Base-by-base conservation (phyloP, 2,329 filamentous ascomycete species). In the Colletotrichum scovillei region DNA sequence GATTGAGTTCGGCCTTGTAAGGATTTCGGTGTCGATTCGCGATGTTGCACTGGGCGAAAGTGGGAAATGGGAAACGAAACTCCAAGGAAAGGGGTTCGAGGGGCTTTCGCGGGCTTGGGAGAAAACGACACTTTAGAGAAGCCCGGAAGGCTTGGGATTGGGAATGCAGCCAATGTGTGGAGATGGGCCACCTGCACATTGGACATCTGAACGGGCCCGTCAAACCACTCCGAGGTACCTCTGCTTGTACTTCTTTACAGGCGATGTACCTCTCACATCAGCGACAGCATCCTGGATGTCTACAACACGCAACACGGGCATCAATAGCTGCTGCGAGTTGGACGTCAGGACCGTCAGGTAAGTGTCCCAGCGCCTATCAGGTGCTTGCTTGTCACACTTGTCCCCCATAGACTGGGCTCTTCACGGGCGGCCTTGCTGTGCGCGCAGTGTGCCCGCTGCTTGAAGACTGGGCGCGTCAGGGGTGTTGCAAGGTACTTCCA, bases 91-190 rank as follows among this genome's bases (percentile, higher is more conserved):
- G 71, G 71, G 70, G 71, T 46, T 63, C 71, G 35, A 73, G n/a
- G 46, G 62, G 46, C 26, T 46, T 64, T 55, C n/a, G 30, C 46
- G 59, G 70, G 59, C 42, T 49, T 24, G 19, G 49, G 28, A 53
- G 64, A 42, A 69, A 69, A 65, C 66, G 46, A 60, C 55, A 73
- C 66, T 70, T 38, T 69, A 55, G 69, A 63, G 59, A 65, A 38
- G 57, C 52, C 58, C 67, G 71, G 67, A 71, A 73, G 71, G 71
- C 71, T 66, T 73, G 67, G 60, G 67, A 70, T 66, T 73, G 67
- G 60, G 67, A 73, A 60, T 58, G 65, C 24, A 42, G 63, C 46
- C 24, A 55, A 55, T 57, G 67, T 70, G 71, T 71, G 71, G 70
- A 70, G 67, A 70, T 72, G 69, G 11, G 35, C 32, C 62, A n/a